Base-by-base conservation (phyloP, 2,329 filamentous ascomycete genomes). In the Oidium heveae region DNA sequence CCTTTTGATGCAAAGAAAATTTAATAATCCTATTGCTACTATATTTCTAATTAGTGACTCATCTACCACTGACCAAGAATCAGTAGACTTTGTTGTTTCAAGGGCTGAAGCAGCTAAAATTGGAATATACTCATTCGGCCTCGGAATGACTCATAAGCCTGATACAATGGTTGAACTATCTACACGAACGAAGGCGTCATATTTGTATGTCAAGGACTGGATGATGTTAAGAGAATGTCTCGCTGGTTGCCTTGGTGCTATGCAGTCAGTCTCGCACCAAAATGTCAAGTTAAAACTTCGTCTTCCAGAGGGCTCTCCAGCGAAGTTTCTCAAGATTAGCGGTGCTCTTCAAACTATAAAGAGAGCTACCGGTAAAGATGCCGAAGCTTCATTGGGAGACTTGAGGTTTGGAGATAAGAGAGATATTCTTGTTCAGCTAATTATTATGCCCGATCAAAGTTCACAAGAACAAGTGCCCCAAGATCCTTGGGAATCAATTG, bases 211-310 rank as follows among this genome's bases (percentile, higher is more conserved):
- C 61, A 98, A 96, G 69, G 91, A 98, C 67, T 98, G 91, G 91
- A 96, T 96, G 89, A 98, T 96, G 89, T 75, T 98, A 37, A 82
- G 91, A 32, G 91, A 98, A 67, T 96, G 91, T 66, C 75, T 95
- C 47, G 91, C 88, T 24, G 91, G 91, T 46, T 96, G 89, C 63
- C 72, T 98, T 32, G 91, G 91, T 50, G 81, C 86, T 15, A 76
- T 96, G 65, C 91, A 98, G 67, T 87, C 86, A 1, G 82, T 86
- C 32, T 96, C 91, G n/a, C 91, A 98, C 66, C 91, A 96, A 66
- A 96, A 96, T 64, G 91, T 93, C 56, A 95, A 94, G 71, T 75
- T 98, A 55, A 94, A 93, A 71, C 77, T 98, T 55, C 85, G 86
- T 61, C 71, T 98, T 8, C 91, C 91, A 0, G 91, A 98, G 69